These are phyloP conservation scores for Colletotrichum sp. DNA, from an alignment of 2,329 filamentous ascomycete species.

Conservation along the genomic window DNA sequence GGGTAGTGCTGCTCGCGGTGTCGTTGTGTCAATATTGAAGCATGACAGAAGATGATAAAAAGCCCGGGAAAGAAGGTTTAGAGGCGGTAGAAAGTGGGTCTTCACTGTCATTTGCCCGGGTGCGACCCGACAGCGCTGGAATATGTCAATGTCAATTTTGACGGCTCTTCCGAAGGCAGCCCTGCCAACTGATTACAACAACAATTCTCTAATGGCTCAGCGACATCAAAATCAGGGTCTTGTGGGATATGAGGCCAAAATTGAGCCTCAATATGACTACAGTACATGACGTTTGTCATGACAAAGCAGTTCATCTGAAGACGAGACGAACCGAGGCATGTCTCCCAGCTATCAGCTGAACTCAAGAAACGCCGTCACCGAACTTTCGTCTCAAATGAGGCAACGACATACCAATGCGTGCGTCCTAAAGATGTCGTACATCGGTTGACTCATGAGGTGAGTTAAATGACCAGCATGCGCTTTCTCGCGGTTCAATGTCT, in stretches of 20 bases:
- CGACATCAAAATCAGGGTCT: neutral
- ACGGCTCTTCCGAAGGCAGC: neutral
- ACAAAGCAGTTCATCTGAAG: neutral
- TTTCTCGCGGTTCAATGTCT: neutral
- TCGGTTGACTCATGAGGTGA: neutral
- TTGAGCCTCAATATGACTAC: neutral
- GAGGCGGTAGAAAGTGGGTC: neutral
- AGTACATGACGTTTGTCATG: neutral
- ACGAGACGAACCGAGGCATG: neutral
- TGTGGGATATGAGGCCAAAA: neutral
- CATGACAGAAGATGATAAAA: neutral
- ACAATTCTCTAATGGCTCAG: neutral
- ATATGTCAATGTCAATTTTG: neutral
- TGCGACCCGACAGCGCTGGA: neutral
- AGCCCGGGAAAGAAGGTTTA: neutral
- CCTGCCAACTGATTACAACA: neutral
- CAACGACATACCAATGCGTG: neutral
- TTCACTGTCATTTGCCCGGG: neutral
- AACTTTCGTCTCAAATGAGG: neutral
- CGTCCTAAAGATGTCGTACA: neutral
- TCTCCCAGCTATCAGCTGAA: neutral
- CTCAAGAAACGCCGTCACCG: neutral
- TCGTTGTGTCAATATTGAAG: neutral
- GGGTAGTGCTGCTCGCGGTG: neutral
- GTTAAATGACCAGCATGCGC: neutral